Evolutionary conservation across 768 basidiomycete species (phyloP), one percentile per base, ranked within the genome.

Genomic region (Lactarius evosmus): DNA sequence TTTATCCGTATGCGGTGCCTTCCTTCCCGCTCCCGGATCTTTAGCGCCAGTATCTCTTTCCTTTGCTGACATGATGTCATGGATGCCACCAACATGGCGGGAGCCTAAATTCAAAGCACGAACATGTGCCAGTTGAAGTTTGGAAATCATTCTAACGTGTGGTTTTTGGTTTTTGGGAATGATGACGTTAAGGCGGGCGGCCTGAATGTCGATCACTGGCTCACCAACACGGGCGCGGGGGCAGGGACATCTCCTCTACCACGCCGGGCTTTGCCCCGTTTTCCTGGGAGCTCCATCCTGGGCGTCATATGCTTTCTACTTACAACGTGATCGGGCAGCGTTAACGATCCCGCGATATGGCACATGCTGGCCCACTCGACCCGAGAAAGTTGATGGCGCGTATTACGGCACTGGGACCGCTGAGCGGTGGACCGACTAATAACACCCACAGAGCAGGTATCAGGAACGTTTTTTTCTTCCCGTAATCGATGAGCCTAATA

Each of bases 51-150:
- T 4, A 29, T 17, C 38, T 40, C 4, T 40, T 14, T 27, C 57
- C 51, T 32, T 52, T 52, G 51, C 17, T n/a, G 51, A n/a, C 25
- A 56, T 64, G 63, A 64, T 60, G 63, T 64, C 63, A 64, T 17
- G 3, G 29, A 57, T 32, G n/a, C 59, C 59, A 25, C 44, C 17
- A 30, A 49, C 7, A 56, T 9, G 57, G 63, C 52, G 55, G 56
- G 54, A 56, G 30, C 38, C 49, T 52, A 51, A 65, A 61, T 49
- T 17, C 63, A 44, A 65, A 54, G 44, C 11, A 16, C 27, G 33
- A 19, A 50, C 38, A 33, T 54, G 29, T 11, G 16, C 38, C 17
- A 19, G 50, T 5, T 29, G 25, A 7, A n/a, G 29, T 5, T 7
- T 56, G n/a, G 22, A 30, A 30, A 27, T 3, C 14, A 14, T 29